Base-by-base conservation (phyloP, 2,329 filamentous ascomycete genomes). In the Coniochaeta hoffmannii region DNA sequence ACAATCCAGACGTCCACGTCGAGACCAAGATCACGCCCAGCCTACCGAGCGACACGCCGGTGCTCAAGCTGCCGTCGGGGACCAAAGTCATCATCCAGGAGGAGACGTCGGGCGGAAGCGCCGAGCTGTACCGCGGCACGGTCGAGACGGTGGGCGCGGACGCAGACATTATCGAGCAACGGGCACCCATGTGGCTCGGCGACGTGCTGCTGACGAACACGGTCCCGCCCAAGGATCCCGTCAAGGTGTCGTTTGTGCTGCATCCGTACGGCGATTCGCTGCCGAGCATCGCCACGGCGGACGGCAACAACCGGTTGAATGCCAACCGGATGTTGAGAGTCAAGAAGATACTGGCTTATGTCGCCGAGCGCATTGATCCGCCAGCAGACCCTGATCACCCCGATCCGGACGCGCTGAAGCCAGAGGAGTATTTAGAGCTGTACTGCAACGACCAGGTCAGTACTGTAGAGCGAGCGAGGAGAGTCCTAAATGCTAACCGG, bases 311-410 rank as follows among this genome's bases (percentile, higher is more conserved):
- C 61, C 86, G 94, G 24, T 79, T 99, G 53, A 99, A 97, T 68
- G 94, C 94, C 11, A 99, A 97, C 67, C 84, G 93, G 55, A 97
- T 99, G 94, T 78, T 99, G 53, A 83, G 94, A 50, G 90, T 95
- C 3, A 93, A 90, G 74, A 99, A 99, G 76, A 94, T 99, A 22
- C 74, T 97, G 56, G 84, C 86, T 0, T 99, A 99, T 65, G 84
- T 99, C 17, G 90, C 91, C 1, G 94, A 99, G 71, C 82, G 92
- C 55, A 93, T 99, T 56, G 93, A 97, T 63, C 79, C 83, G 8
- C 78, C 59, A 3, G 54, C 56, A 10, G 56, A 56, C 14, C 49
- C 55, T 22, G 57, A 58, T 38, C 78, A 84, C 53, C 74, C 78
- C 4, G 81, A 85, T 52, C 74, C 79, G 10, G 75, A 83, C 53